These are phyloP conservation scores for Boechera divaricarpa DNA, from an alignment of 345 rosid genomes.

Conservation along the genomic window DNA sequence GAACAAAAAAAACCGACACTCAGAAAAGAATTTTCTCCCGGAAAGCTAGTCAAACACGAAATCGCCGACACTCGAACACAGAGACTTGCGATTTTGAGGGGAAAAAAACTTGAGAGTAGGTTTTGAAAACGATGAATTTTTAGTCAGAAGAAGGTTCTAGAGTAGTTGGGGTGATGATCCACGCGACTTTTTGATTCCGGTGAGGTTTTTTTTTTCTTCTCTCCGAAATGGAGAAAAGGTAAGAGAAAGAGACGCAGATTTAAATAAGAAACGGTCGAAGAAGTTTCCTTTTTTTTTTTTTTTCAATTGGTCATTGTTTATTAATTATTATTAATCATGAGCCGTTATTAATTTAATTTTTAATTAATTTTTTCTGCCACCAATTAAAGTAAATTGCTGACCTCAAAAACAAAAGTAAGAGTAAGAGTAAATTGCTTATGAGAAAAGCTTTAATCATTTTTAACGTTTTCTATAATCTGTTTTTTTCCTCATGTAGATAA, in stretches of 20 bases:
- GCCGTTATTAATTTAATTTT: not conserved
- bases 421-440: not conserved
- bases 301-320: not conserved
- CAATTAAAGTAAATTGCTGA: not conserved
- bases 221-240: not conserved
- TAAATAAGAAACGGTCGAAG: slow-evolving; percentile 40
- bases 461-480: not conserved
- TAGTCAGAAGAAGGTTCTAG: slow-evolving; percentile 7
- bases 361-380: not conserved
- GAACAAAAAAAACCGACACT: not conserved
- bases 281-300: not conserved
- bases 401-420: not conserved
- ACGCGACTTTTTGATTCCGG: slow-evolving; percentile 37
- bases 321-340: not conserved
- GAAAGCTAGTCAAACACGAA: slow-evolving; percentile 14
- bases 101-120: not conserved
- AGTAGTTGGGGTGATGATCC: not conserved
- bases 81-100: slow-evolving; percentile 1
- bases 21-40: not conserved
- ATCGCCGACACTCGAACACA: not conserved
- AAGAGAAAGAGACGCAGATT: slow-evolving; percentile 23
- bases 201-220: not conserved
- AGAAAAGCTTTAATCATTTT: slow-evolving; percentile 3
- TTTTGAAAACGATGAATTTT: not conserved
- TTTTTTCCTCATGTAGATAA: not conserved